These are phyloP conservation scores for Tetrahymena malaccensis DNA, from an alignment of 73 alveolate species.

Conservation along the genomic window DNA sequence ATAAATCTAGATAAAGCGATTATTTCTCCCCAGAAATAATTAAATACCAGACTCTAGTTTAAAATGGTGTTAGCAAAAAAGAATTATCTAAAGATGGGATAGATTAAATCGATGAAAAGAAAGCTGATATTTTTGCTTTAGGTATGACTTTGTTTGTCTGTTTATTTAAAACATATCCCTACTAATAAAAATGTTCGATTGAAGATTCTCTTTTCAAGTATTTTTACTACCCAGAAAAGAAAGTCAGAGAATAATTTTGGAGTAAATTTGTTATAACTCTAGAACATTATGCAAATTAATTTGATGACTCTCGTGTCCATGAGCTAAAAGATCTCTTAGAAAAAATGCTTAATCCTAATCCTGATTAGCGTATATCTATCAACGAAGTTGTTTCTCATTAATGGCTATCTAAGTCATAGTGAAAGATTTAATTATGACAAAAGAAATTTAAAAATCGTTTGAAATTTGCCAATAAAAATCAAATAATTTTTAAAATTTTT, in stretches of 20 bases:
- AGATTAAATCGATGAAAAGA: not conserved
- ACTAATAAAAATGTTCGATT: not conserved
- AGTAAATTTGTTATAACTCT: not conserved
- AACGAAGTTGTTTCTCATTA: not conserved
- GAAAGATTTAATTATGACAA: not conserved
- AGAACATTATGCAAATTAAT: not conserved
- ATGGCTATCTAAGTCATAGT: not conserved
- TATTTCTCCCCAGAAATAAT: not conserved
- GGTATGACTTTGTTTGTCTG: not conserved
- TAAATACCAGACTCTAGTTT: not conserved
- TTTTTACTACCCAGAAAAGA: not conserved
- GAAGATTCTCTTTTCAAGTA: not conserved
- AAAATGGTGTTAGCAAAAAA: not conserved
- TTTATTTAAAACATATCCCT: not conserved
- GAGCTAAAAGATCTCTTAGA: not conserved
- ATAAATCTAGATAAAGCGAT: not conserved
- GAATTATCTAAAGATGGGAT: not conserved
- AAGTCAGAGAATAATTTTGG: not conserved
- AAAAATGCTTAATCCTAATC: not conserved
- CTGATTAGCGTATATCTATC: not conserved
- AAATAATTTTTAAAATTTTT: too few species aligned
- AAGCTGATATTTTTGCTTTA: not conserved
- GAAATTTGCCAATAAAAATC: too few species aligned
- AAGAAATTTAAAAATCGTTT: too few species aligned
- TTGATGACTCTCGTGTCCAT: not conserved